These are phyloP conservation scores for Esteya vermicola DNA, from an alignment of 2,329 filamentous ascomycete species.

Conservation along the genomic window DNA sequence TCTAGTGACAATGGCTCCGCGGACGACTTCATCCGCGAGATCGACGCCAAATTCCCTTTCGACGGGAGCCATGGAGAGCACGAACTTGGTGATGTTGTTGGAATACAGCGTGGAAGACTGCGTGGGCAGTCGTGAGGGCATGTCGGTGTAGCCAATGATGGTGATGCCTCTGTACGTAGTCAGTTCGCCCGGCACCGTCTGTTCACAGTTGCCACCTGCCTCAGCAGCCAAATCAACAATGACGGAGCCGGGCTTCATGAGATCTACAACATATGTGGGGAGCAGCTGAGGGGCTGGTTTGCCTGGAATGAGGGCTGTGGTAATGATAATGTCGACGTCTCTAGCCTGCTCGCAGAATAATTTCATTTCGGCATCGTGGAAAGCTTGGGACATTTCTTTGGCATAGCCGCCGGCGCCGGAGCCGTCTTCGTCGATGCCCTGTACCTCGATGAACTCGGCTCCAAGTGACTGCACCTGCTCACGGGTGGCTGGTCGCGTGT, in stretches of 20 bases:
- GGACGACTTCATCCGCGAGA: slow-evolving; percentile 70
- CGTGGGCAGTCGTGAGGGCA: slow-evolving; percentile 73
- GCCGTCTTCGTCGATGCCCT: slow-evolving; percentile 63
- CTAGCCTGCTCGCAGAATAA: slow-evolving; percentile 76
- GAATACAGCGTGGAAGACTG: slow-evolving; percentile 85
- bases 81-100: slow-evolving; percentile 83
- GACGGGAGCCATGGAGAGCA: slow-evolving; percentile 67
- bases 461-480: slow-evolving; percentile 86
- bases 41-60: slow-evolving; percentile 71
- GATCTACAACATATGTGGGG: slow-evolving; percentile 61
- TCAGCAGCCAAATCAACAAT: slow-evolving; percentile 81
- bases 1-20: slow-evolving; percentile 69
- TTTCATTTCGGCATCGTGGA: slow-evolving; percentile 86
- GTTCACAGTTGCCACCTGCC: slow-evolving; percentile 76
- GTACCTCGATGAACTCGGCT: slow-evolving; percentile 80
- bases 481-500: slow-evolving; percentile 74
- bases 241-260: slow-evolving; percentile 83
- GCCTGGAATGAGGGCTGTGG: slow-evolving; percentile 81
- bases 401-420: slow-evolving; percentile 76
- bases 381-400: slow-evolving; percentile 89
- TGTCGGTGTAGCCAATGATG: slow-evolving; percentile 77
- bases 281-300: slow-evolving; percentile 73
- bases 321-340: slow-evolving; percentile 87
- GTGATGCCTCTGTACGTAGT: slow-evolving; percentile 63
- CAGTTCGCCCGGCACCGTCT: slow-evolving; percentile 60